Evolutionary conservation across 768 basidiomycete species (phyloP).

Genomic region (Suillus decipiens): DNA sequence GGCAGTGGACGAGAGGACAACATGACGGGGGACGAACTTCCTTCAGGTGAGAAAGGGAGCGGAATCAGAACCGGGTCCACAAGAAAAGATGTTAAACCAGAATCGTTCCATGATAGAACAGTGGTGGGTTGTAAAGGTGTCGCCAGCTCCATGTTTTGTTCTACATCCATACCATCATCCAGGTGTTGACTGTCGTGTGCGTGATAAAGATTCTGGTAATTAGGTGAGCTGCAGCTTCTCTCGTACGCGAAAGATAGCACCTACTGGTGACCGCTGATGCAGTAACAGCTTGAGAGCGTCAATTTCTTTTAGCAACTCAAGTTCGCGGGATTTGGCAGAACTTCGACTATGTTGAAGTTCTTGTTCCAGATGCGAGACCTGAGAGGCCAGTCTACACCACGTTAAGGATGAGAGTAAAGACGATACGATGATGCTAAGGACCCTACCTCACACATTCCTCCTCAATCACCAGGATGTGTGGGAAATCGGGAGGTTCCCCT

Average conservation of each 20-base stretch:
- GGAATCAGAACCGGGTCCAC: conserved; percentile 17
- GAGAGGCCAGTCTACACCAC: conserved; percentile 31
- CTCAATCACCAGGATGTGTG: conserved; percentile 31
- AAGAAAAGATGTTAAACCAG: neutral
- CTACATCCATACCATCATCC: conserved; percentile 37
- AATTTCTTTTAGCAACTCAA: conserved; percentile 35
- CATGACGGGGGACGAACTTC: conserved; percentile 20
- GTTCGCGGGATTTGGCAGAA: conserved; percentile 34
- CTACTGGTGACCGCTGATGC: conserved; percentile 8
- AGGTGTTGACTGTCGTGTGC: conserved; percentile 24
- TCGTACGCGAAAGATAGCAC: conserved; percentile 4
- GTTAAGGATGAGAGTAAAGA: neutral
- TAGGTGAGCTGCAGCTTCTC: neutral
- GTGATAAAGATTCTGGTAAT: conserved; percentile 12
- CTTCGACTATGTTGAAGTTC: conserved; percentile 30
- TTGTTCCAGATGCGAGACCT: conserved; percentile 29
- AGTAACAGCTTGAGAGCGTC: conserved; percentile 15
- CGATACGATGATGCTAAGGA: neutral
- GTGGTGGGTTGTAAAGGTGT: conserved; percentile 47
- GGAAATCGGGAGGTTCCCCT: conserved; percentile 18
- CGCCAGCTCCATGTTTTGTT: conserved; percentile 53
- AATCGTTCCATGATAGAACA: conserved; percentile 13
- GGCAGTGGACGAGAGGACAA: neutral
- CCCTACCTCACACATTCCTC: conserved; percentile 39
- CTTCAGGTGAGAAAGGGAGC: conserved; percentile 23